Evolutionary conservation across 768 basidiomycete genomes (phyloP), one percentile per base, ranked within the genome.

Genomic region (Leucosporidium yakuticum): DNA sequence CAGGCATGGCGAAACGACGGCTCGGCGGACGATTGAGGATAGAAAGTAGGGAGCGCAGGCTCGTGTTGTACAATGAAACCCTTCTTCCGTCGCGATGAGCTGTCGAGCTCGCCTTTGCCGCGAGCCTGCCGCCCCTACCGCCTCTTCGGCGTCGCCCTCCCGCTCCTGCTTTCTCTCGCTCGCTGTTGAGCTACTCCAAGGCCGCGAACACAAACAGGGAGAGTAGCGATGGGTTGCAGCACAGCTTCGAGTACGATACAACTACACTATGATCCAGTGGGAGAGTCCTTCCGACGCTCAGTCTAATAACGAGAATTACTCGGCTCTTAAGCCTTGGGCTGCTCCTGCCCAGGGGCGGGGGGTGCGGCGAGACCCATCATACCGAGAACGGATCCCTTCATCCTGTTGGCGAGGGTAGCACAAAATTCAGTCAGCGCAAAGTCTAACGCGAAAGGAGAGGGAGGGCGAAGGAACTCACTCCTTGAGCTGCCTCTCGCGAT

Each of bases 401-500:
- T 74, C 63, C 73, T 73, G 62, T 31, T 4, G 14, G 23, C 29
- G 39, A 25, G 44, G 7, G 27, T 23, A 62, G 31, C n/a, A 29
- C 49, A 11, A 4, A 31, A 27, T 6, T 25, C 21, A 6, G 4
- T 36, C n/a, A 36, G 4, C 34, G 36, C 5, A 44, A 3, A 19
- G 34, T 21, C 21, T 4, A 2, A 19, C 32, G 49, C 44, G 20
- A 51, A 50, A 19, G 61, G 17, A 15, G 31, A 36, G 21, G 5
- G 44, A 25, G 21, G 7, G 8, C n/a, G 21, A 14, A 44, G 39
- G 27, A 12, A 68, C 69, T 32, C 32, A 74, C 73, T 74, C 74
- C 57, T 69, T 68, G 48, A 68, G 55, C 79, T 82, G 80, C 36
- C 80, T 80, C 74, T 85, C 79, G 63, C 78, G 80, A 53, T 85